Evolutionary conservation across 2,329 filamentous ascomycete species (phyloP).

Genomic region (Ilyonectria mors-panacis): DNA sequence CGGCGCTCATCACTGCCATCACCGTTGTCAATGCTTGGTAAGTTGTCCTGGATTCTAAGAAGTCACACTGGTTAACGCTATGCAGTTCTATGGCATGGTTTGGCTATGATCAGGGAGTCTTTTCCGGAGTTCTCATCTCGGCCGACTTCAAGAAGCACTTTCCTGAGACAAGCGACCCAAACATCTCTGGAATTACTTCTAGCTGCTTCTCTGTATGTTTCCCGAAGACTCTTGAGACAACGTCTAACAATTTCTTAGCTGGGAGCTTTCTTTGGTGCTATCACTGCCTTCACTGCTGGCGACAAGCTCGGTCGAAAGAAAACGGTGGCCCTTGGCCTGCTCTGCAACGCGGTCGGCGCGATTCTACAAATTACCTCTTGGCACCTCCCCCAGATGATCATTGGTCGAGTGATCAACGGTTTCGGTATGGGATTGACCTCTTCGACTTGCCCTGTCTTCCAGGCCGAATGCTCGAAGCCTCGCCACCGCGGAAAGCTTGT

Average conservation of each 20-base stretch:
- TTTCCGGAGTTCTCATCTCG: slow-evolving; percentile 60
- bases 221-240: no score
- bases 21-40: slow-evolving; percentile 48
- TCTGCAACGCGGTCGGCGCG: slow-evolving; percentile 53
- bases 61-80: neutral
- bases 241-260: slow-evolving; percentile 38
- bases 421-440: slow-evolving; percentile 56
- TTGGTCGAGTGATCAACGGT: slow-evolving; percentile 59
- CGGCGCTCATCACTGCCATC: slow-evolving; percentile 42
- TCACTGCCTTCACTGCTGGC: slow-evolving; percentile 50
- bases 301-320: slow-evolving; percentile 53
- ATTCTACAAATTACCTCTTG: slow-evolving; percentile 53
- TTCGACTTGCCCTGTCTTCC: slow-evolving; percentile 54
- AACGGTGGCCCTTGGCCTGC: slow-evolving; percentile 50
- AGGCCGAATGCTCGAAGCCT: slow-evolving; percentile 52
- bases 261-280: slow-evolving; percentile 52
- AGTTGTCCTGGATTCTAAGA: neutral
- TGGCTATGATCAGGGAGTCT: slow-evolving; percentile 57
- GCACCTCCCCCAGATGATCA: slow-evolving; percentile 57
- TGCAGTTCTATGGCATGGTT: slow-evolving; percentile 51
- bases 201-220: slow-evolving; percentile 59
- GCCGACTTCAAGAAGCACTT: slow-evolving; percentile 56
- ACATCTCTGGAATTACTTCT: slow-evolving; percentile 60
- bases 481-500: slow-evolving; percentile 61
- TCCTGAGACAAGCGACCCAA: slow-evolving; percentile 55